A percentile compares a stretch with the other conserved stretches of the same genome.
These are phyloP conservation scores for Diaporthe australafricana DNA, from an alignment of 2,329 filamentous ascomycete species.

Conservation along the genomic window DNA sequence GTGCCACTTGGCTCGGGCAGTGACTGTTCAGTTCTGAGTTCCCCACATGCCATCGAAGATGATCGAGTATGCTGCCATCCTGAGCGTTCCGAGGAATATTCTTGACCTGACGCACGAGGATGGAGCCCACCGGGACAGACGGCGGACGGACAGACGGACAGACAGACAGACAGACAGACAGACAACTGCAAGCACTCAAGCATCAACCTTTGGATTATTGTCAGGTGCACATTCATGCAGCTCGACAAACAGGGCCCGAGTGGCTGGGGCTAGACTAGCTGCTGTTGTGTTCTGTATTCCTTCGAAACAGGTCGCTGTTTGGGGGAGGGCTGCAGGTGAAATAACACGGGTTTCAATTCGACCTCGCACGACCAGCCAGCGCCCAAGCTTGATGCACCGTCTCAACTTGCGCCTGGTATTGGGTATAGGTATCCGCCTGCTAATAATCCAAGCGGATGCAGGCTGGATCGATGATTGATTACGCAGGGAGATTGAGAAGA, in stretches of 20 bases:
- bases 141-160: too few species aligned
- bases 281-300: conserved; percentile 1
- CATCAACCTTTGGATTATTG: too few species aligned
- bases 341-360: conserved; percentile 1
- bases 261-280: conserved; percentile 9
- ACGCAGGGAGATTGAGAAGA: background rate
- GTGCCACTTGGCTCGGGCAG: conserved; percentile 1
- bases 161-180: too few species aligned
- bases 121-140: conserved; percentile 6
- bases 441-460: background rate
- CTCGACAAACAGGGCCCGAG: background rate
- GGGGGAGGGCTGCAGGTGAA: conserved; percentile 3
- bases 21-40: background rate
- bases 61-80: background rate
- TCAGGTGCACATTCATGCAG: conserved; percentile 14
- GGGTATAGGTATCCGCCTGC: background rate
- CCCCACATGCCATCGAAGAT: background rate
- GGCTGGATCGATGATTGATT: background rate
- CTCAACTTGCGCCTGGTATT: background rate
- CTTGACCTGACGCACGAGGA: conserved; percentile 2
- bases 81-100: conserved; percentile 1
- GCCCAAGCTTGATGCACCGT: background rate
- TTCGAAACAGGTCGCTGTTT: conserved; percentile 17
- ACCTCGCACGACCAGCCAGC: background rate
- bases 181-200: background rate